Conservation (phyloP, 108 stramenopile genomes). For the Cyclostephanos invisitatus region DNA sequence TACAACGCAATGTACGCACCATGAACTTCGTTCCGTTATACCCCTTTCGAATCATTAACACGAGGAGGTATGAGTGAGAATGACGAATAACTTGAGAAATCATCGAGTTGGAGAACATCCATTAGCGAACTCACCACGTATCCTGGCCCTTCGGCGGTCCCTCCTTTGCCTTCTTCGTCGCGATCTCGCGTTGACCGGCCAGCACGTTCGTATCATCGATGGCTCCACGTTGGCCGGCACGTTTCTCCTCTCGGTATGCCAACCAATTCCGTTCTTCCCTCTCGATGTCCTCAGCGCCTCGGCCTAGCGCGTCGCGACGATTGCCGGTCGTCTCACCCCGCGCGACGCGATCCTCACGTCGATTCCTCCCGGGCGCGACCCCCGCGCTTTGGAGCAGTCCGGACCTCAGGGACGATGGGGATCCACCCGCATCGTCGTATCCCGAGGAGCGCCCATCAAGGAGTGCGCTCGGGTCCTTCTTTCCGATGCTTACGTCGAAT, state of each 20-base stretch:
- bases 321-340: conserved; percentile 45
- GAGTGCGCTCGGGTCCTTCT: conserved; percentile 27
- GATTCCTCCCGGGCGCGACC: conserved; percentile 53
- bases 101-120: not conserved
- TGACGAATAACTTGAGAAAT: not conserved
- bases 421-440: not conserved
- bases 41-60: conserved; percentile 18
- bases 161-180: conserved; percentile 27
- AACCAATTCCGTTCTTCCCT: conserved; percentile 73
- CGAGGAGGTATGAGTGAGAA: not conserved
- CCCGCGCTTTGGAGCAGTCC: conserved; percentile 45
- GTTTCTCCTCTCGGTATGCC: conserved; percentile 71
- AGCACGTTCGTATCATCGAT: conserved; percentile 17
- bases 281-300: conserved; percentile 50
- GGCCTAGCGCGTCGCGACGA: conserved; percentile 51
- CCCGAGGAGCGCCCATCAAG: too few species aligned
- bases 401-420: conserved; percentile 20
- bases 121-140: conserved; percentile 29
- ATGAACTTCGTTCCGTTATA: conserved; percentile 42
- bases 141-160: conserved; percentile 30
- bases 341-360: conserved; percentile 69
- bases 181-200: conserved; percentile 6
- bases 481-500: conserved; percentile 57
- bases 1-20: conserved; percentile 1
- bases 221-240: conserved; percentile 40